Percentiles rank a stretch among this genome's conserved stretches.
Evolutionary conservation across 352 stramenopile genomes (phyloP).

Genomic region (Pythium dissimile): DNA sequence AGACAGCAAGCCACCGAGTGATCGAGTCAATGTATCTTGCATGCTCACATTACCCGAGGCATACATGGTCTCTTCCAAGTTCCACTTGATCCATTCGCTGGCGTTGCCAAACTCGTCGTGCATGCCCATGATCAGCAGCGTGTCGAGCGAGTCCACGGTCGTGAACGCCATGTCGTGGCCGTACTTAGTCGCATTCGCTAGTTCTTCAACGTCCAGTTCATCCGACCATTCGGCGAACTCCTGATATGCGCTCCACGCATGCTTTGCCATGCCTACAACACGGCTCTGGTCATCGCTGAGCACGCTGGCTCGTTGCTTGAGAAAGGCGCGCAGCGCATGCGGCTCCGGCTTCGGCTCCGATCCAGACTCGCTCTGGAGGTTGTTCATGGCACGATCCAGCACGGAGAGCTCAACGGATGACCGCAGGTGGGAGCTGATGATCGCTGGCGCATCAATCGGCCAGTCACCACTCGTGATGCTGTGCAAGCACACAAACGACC

Average conservation of each 20-base stretch:
- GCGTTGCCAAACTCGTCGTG: constrained; percentile 63
- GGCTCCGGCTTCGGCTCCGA: too few relatives aligned
- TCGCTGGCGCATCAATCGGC: background rate
- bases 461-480: constrained; percentile 8
- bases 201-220: constrained; percentile 29
- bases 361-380: background rate
- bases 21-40: constrained; percentile 59
- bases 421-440: background rate
- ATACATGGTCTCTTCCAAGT: constrained; percentile 36
- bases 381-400: constrained; percentile 7
- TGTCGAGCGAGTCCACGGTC: constrained; percentile 64
- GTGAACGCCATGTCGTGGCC: constrained; percentile 64
- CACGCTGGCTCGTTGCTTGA: constrained; percentile 11
- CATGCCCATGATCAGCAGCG: constrained; percentile 58
- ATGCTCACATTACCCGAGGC: constrained; percentile 42
- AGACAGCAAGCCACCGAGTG: constrained; percentile 50
- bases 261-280: constrained; percentile 51
- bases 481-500: constrained; percentile 13
- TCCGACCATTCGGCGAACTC: constrained; percentile 35
- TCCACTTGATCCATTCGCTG: constrained; percentile 45
- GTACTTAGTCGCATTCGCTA: constrained; percentile 27
- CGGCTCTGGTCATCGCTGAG: constrained; percentile 40
- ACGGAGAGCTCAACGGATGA: background rate
- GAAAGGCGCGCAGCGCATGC: constrained; percentile 14
- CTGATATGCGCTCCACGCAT: constrained; percentile 53